Evolutionary conservation across 331 rosid genomes (phyloP), one percentile per base, ranked within the genome.

Genomic region (Erythrophleum ivorense): DNA sequence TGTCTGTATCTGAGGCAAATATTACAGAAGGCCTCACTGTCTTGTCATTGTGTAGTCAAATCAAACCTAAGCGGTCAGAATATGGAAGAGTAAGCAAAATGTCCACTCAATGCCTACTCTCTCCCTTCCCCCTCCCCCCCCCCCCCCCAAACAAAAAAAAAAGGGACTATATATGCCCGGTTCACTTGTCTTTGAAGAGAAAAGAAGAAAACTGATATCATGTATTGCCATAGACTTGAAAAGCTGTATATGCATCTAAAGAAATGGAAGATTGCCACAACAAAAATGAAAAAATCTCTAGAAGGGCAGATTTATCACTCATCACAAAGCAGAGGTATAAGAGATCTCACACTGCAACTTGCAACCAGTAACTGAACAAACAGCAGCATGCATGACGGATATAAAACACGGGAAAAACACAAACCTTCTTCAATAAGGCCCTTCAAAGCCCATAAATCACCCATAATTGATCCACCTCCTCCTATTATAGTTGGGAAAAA

Each of bases 391-490:
- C 70, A 73, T 29, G 53, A 66, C 60, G 14, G 46, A 76, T 29
- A 19, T 55, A 81, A 2, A 71, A 60, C 48, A 7, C 36, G 73
- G 38, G 54, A 73, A 46, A 53, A 81, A 49, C 58, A 41, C 79
- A 75, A 69, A 95, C 98, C 97, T 90, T 88, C 98, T 71, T 90
- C 99, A 69, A 95, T 86, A 62, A 95, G 92, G 82, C 99, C 98
- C 86, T 93, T 95, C 88, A 95, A 85, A 36, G 98, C 99, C 99
- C 99, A 95, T 82, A 95, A 91, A 88, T 95, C 98, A 76, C 97
- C 94, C 99, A 95, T 88, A 67, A 95, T 93, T 24, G 99, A 97
- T 84, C 99, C 98, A 49, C 98, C 97, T 68, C 98, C 99, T 78
- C 98, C 99, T 95, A 82, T 82, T 78, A 49, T 63, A 80, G 83